Conservation (phyloP, 208 protist species). For the Leishmania braziliensis region DNA sequence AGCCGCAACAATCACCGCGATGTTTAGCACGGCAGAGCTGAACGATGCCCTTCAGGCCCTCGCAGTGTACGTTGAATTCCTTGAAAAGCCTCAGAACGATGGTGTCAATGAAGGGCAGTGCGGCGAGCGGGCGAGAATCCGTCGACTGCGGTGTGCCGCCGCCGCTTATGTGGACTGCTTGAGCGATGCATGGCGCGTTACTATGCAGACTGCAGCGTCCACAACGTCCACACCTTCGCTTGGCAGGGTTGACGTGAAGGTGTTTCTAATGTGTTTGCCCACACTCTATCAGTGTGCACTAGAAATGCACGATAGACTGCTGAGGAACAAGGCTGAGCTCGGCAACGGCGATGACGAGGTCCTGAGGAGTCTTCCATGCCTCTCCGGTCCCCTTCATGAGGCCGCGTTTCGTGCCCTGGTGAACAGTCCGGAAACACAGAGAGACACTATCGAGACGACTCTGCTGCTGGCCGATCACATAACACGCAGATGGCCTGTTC, state of each 20-base stretch:
- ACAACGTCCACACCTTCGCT: not conserved
- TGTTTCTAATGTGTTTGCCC: not conserved
- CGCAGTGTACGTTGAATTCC: not conserved
- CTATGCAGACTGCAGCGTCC: not conserved
- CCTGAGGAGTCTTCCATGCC: not conserved
- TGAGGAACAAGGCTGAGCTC: not conserved
- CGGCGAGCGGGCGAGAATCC: not conserved
- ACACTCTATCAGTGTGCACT: not conserved
- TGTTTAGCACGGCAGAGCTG: not conserved
- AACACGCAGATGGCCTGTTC: not conserved
- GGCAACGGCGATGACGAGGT: not conserved
- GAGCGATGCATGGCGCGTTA: not conserved
- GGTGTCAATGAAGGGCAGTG: not conserved
- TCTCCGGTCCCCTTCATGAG: not conserved
- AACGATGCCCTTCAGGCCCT: not conserved
- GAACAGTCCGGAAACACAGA: not conserved
- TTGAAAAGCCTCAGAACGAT: not conserved
- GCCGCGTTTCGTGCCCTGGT: slow-evolving; percentile 2
- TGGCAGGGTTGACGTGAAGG: not conserved
- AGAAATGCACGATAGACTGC: not conserved
- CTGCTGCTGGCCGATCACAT: slow-evolving; percentile 5
- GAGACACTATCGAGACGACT: not conserved
- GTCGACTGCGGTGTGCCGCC: not conserved
- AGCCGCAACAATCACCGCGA: not conserved
- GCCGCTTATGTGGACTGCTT: slow-evolving; percentile 2